Evolutionary conservation across 2,329 filamentous ascomycete species (phyloP).

Genomic region (Pseudogymnoascus sp.): DNA sequence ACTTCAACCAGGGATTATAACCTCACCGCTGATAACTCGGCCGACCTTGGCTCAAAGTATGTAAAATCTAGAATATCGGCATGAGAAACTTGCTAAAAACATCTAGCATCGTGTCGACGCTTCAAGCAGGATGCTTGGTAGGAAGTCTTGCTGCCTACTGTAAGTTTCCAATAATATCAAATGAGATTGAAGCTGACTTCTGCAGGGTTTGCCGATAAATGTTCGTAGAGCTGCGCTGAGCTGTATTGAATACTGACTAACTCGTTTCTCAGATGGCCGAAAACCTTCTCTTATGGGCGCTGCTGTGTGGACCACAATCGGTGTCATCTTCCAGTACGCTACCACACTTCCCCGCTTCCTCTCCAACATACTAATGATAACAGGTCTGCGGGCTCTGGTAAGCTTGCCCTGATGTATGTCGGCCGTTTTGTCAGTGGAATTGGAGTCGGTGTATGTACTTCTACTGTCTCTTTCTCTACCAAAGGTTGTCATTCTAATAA

Average conservation of each 20-base stretch:
- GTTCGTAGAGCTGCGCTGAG: background rate
- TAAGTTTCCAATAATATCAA: constrained; percentile 12
- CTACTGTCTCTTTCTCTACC: constrained; percentile 38
- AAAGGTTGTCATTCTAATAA: constrained; percentile 44
- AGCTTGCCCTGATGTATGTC: constrained; percentile 56
- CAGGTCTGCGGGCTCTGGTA: constrained; percentile 46
- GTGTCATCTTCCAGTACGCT: constrained; percentile 53
- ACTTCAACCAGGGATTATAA: constrained; percentile 33
- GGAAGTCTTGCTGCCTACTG: constrained; percentile 47
- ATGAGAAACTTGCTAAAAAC: background rate
- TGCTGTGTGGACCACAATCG: constrained; percentile 50
- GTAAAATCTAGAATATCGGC: background rate
- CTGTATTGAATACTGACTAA: background rate
- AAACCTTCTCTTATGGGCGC: constrained; percentile 43
- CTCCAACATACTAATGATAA: background rate
- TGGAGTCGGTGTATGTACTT: constrained; percentile 30
- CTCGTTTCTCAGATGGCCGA: constrained; percentile 17
- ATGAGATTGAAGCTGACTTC: background rate
- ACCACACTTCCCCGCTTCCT: background rate
- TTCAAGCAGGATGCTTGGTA: constrained; percentile 62
- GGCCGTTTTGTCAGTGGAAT: constrained; percentile 50
- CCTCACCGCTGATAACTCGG: constrained; percentile 18
- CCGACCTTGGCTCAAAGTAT: background rate
- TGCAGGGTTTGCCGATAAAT: constrained; percentile 29
- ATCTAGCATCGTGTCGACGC: constrained; percentile 54